Evolutionary conservation across 768 basidiomycete species (phyloP).

Genomic region (Pisolithus albus): DNA sequence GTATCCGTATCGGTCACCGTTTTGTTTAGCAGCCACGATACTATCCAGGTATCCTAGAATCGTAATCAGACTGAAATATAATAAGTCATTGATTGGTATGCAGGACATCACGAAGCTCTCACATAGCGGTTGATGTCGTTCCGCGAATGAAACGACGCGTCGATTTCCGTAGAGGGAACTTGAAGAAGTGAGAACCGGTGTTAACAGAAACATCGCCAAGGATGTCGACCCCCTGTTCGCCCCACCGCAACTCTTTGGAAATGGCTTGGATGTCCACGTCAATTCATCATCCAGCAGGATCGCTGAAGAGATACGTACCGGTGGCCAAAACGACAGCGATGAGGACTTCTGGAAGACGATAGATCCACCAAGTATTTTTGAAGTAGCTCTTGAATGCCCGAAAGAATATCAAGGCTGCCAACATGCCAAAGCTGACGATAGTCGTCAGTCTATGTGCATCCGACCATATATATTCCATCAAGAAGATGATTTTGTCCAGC

Average conservation of each 20-base stretch:
- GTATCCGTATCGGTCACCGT: slow-evolving; percentile 76
- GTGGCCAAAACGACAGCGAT: slow-evolving; percentile 81
- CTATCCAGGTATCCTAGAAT: slow-evolving; percentile 91
- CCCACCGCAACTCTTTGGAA: slow-evolving; percentile 66
- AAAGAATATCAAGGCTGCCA: slow-evolving; percentile 58
- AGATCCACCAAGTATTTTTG: slow-evolving; percentile 61
- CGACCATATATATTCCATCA: slow-evolving; percentile 51
- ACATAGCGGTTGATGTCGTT: slow-evolving; percentile 85
- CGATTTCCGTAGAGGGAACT: slow-evolving; percentile 59
- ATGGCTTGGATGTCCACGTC: slow-evolving; percentile 42
- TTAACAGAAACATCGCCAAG: slow-evolving; percentile 71
- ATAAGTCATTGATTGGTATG: neutral
- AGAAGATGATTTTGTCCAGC: slow-evolving; percentile 70
- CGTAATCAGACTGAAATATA: slow-evolving; percentile 52
- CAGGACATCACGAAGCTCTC: slow-evolving; percentile 8
- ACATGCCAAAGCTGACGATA: slow-evolving; percentile 63
- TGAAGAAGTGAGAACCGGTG: slow-evolving; percentile 56
- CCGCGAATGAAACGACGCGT: slow-evolving; percentile 60
- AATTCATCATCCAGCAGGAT: neutral
- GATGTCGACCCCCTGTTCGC: slow-evolving; percentile 71
- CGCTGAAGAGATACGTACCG: slow-evolving; percentile 37
- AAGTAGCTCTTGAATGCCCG: slow-evolving; percentile 53
- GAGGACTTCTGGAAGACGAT: slow-evolving; percentile 85
- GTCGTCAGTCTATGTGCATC: slow-evolving; percentile 63
- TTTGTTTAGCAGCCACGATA: slow-evolving; percentile 94